phyloP scores from a whole-genome alignment of 2,329 filamentous ascomycete genomes.

The Fusarium napiforme region DNA sequence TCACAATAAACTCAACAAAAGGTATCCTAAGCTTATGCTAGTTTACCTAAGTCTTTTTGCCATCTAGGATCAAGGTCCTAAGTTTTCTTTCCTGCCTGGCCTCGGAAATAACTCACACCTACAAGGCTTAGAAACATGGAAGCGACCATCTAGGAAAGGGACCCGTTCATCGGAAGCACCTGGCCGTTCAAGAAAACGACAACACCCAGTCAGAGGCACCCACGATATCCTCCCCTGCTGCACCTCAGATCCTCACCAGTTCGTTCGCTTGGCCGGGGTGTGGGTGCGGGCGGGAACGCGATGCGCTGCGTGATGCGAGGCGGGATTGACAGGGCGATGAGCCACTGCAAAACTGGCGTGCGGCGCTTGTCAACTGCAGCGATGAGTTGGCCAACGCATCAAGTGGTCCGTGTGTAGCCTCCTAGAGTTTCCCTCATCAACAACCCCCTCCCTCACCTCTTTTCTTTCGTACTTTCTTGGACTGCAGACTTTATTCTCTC shows the following conservation, averaged over 20 bases:
- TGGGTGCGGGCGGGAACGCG: conserved; percentile 35
- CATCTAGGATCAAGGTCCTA: neutral
- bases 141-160: conserved; percentile 10
- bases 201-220: conserved; percentile 31
- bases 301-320: conserved; percentile 37
- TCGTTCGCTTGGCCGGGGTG: conserved; percentile 31
- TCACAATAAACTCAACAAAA: neutral
- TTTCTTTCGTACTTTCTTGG: conserved; percentile 25
- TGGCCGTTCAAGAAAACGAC: conserved; percentile 28
- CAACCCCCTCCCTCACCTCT: conserved; percentile 39
- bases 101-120: conserved; percentile 1
- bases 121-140: neutral
- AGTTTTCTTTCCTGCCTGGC: neutral
- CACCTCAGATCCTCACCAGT: conserved; percentile 36
- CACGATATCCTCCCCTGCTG: conserved; percentile 35
- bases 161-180: conserved; percentile 34
- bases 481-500: conserved; percentile 3
- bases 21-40: neutral
- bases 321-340: conserved; percentile 42
- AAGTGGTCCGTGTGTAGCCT: conserved; percentile 56
- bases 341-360: conserved; percentile 37
- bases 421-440: conserved; percentile 45
- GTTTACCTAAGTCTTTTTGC: neutral
- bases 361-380: conserved; percentile 55
- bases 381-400: conserved; percentile 57